Base-by-base conservation (phyloP, 345 rosid genomes). In the Microcos paniculata region DNA sequence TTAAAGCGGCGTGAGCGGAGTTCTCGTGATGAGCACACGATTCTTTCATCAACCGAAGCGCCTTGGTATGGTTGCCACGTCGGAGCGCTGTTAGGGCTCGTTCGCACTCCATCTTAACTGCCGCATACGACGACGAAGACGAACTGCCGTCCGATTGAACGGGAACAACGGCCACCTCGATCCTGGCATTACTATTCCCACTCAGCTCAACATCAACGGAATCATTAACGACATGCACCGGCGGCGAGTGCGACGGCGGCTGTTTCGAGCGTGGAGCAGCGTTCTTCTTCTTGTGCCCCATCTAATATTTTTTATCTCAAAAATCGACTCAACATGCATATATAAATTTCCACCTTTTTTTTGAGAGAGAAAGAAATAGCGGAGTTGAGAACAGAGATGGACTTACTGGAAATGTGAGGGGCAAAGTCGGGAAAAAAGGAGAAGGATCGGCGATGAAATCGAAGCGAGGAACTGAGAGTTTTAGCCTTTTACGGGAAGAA, bases 31-130 rank as follows among this genome's bases (percentile, higher is more conserved):
- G 88, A 6, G 85, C 43, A 67, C 89, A 86, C 1, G 86, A 84
- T n/a, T 92, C 95, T 84, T 92, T 96, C 90, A 96, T 92, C 10
- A 92, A 87, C 57, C 97, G 89, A 42, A 92, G 82, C 73, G 98
- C 97, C 79, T 91, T 93, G 65, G 77, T 91, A 82, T 93, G 91
- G 83, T 93, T 93, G 24, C 99, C 99, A 1, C 95, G 85, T 74
- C 89, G 95, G 23, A 93, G 87, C 21, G 98, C 87, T 31, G 82
- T 88, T 16, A 92, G 85, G 55, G 99, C 97, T 59, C 94, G 90
- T 81, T 93, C 97, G 81, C 95, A 93, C 75, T 96, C 98, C 1
- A 59, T 78, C 88, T 91, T 96, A 82, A 92, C 78, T 42, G 80
- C 77, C 23, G 83, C 68, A 81, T 73, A 80, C 40, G 84, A 77